Evolutionary conservation across 2,329 filamentous ascomycete genomes (phyloP).

Genomic region (Dactylellina drechsleri): DNA sequence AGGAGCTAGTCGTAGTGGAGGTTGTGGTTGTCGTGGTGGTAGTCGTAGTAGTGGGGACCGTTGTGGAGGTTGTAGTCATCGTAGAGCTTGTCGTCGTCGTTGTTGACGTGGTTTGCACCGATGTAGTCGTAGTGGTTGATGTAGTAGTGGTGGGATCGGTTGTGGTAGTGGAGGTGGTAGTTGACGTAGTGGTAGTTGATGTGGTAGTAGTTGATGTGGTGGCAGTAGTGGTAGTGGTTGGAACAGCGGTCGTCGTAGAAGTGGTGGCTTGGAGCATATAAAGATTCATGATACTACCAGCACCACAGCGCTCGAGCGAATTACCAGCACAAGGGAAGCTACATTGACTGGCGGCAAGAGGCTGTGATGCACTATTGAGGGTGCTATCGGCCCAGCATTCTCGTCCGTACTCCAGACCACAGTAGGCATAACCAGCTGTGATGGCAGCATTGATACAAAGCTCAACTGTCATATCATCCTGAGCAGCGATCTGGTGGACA

Average conservation of each 20-base stretch:
- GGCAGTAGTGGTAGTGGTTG: slow-evolving; percentile 12
- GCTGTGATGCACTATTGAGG: slow-evolving; percentile 35
- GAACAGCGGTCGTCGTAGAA: slow-evolving; percentile 16
- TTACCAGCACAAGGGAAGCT: slow-evolving; percentile 61
- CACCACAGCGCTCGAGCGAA: slow-evolving; percentile 62
- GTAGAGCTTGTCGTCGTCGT: slow-evolving; percentile 2
- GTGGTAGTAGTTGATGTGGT: background rate
- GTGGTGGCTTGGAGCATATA: slow-evolving; percentile 54
- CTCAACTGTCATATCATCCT: slow-evolving; percentile 44
- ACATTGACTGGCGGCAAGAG: slow-evolving; percentile 42
- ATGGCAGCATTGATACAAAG: slow-evolving; percentile 52
- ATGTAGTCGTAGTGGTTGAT: slow-evolving; percentile 10
- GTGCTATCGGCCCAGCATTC: slow-evolving; percentile 53
- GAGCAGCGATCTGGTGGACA: slow-evolving; percentile 13
- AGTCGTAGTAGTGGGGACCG: slow-evolving; percentile 26
- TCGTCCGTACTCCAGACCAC: slow-evolving; percentile 59
- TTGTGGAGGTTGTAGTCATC: slow-evolving; percentile 15
- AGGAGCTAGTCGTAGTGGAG: slow-evolving; percentile 13
- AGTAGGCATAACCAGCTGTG: slow-evolving; percentile 57
- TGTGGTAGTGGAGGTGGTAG: slow-evolving; percentile 30
- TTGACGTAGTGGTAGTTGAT: slow-evolving; percentile 2
- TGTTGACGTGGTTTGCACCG: too few relatives aligned
- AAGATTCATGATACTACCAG: slow-evolving; percentile 61
- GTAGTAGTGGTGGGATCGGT: slow-evolving; percentile 14
- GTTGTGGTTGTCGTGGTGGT: slow-evolving; percentile 5